Evolutionary conservation across 257 asterid species (phyloP).

Genomic region (Gynochthodes officinalis): DNA sequence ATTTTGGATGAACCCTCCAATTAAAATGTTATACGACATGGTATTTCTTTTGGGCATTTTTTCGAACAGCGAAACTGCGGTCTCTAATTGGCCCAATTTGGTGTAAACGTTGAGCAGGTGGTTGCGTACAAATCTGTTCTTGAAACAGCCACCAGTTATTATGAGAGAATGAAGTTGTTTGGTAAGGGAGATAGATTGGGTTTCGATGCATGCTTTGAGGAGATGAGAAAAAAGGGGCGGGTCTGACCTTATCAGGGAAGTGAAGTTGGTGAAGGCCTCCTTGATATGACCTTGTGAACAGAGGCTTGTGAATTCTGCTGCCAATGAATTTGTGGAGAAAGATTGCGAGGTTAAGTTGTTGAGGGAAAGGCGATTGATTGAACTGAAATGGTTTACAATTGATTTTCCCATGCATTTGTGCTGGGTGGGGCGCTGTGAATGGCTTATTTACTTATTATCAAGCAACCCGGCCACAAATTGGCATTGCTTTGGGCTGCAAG

Average conservation of each 20-base stretch:
- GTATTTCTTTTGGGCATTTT: slow-evolving; percentile 58
- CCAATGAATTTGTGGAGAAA: slow-evolving; percentile 21
- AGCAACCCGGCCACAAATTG: not conserved
- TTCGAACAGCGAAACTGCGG: slow-evolving; percentile 53
- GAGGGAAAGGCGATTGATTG: slow-evolving; percentile 20
- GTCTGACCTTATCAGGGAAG: slow-evolving; percentile 41
- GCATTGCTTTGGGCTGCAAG: not conserved
- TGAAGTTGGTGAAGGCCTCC: slow-evolving; percentile 49
- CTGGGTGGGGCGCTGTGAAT: not conserved
- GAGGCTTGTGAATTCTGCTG: slow-evolving; percentile 36
- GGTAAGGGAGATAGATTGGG: slow-evolving; percentile 39
- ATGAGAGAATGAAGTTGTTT: slow-evolving; percentile 70
- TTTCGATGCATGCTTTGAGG: slow-evolving; percentile 57
- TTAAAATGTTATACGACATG: slow-evolving; percentile 71
- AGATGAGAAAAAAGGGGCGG: slow-evolving; percentile 60
- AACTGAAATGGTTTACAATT: slow-evolving; percentile 20
- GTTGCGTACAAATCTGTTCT: slow-evolving; percentile 56
- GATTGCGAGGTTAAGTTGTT: slow-evolving; percentile 24
- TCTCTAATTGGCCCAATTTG: slow-evolving; percentile 43
- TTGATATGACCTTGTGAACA: slow-evolving; percentile 49
- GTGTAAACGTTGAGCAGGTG: slow-evolving; percentile 57
- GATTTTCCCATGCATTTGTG: slow-evolving; percentile 34
- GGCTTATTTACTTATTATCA: not conserved
- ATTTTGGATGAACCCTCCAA: slow-evolving; percentile 63
- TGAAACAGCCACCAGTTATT: slow-evolving; percentile 47